These are phyloP conservation scores for Amanita subjunquillea DNA, from an alignment of 768 basidiomycete genomes.

Conservation along the genomic window DNA sequence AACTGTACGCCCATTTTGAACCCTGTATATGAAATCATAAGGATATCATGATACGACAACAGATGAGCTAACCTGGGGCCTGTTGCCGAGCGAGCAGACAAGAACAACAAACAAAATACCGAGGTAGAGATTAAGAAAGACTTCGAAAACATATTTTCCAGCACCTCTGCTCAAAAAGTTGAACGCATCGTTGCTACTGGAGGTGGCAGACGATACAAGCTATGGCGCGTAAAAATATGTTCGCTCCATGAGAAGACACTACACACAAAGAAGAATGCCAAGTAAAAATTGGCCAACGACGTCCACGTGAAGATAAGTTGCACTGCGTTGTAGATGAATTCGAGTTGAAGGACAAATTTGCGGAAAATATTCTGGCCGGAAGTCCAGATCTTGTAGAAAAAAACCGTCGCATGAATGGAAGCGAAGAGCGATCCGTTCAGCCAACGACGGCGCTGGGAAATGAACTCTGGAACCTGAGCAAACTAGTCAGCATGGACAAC, in stretches of 20 bases:
- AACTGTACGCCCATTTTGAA: conserved; percentile 75
- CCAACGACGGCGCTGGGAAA: conserved; percentile 88
- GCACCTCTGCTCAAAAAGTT: conserved; percentile 68
- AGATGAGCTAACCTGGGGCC: conserved; percentile 45
- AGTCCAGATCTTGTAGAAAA: conserved; percentile 81
- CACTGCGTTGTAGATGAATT: conserved; percentile 86
- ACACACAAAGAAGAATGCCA: conserved; percentile 89
- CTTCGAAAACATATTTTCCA: conserved; percentile 63
- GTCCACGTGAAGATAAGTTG: conserved; percentile 95
- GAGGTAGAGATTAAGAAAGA: conserved; percentile 78
- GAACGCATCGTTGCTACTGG: conserved; percentile 54
- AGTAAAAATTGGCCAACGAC: conserved; percentile 84
- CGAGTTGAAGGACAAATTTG: conserved; percentile 68
- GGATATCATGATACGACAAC: neutral
- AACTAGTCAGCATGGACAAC: neutral
- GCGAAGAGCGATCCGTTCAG: conserved; percentile 88
- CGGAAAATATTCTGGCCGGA: conserved; percentile 87
- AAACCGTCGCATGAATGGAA: conserved; percentile 85
- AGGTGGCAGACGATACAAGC: conserved; percentile 72
- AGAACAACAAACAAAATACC: conserved; percentile 72
- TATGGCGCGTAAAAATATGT: conserved; percentile 16
- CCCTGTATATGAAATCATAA: conserved; percentile 32
- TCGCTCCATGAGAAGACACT: neutral
- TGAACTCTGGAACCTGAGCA: conserved; percentile 76
- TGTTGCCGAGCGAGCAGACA: conserved; percentile 86